Evolutionary conservation across 139 green algal species (phyloP), one percentile per base, ranked within the genome.

Genomic region (Pseudopediastrum boryanum): DNA sequence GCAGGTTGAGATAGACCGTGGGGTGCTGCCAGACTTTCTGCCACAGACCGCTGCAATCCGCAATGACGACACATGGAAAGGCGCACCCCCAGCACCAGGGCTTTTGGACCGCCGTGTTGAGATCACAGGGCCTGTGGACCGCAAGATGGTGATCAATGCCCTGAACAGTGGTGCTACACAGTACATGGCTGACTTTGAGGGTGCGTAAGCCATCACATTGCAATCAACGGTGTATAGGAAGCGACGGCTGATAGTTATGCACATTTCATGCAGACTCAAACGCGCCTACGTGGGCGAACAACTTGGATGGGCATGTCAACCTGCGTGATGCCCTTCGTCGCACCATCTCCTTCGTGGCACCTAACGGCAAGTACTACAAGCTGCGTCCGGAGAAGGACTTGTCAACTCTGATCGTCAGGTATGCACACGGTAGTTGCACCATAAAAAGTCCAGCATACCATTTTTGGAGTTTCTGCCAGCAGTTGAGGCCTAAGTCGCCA

Each of bases 71-170:
- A 54, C 71, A 33, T 97, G 93, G 93, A 85, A 83, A 61, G 94
- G 93, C 42, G 86, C 90, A 0, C 74, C 84, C 1, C 84, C 91
- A 19, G 91, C 93, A 2, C 78, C 87, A 0, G 93, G 92, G 39
- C 76, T 97, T 59, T 82, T 85, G 41, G 93, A 97, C 79, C 84
- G 93, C 0, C 87, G 93, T 3, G 93, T 97, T 23, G 93, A 97
- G 85, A 97, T 97, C 79, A 97, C 93, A 8, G 89, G 93, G 7
- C 93, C 93, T 48, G 90, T 94, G 25, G 91, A 96, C 61, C 83
- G 88, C 56, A 97, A 97, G 85, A 97, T 97, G 93, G 90, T 97
- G 42, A 97, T 97, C 87, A 97, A 97, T 69, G 93, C 93, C 9
- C 83, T 97, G 44, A 95, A 95, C 84, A 92, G 81, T 65, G 94